Evolutionary conservation across 1,284 basidiomycete species (phyloP).

Genomic region (Tilletia horrida): DNA sequence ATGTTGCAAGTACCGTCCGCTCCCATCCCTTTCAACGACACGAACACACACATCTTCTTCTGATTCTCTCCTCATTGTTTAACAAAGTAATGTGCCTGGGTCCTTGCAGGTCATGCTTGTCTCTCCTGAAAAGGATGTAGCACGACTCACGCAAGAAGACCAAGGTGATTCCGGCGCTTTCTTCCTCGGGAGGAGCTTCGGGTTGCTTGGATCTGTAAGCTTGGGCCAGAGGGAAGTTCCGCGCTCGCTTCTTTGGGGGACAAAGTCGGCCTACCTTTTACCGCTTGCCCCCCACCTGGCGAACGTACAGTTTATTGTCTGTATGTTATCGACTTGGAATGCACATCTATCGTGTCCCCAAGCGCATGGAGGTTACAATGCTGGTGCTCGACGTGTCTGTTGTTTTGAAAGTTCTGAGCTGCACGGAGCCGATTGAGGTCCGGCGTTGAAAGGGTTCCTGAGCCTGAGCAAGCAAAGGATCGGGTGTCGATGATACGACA

Average conservation of each 20-base stretch:
- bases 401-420: too few relatives aligned
- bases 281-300: constrained; percentile 12
- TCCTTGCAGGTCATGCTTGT: too few relatives aligned
- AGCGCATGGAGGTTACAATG: too few relatives aligned
- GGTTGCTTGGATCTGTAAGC: background rate
- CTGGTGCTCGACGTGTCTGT: too few relatives aligned
- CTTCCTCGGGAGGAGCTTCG: background rate
- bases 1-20: too few relatives aligned
- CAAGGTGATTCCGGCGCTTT: background rate
- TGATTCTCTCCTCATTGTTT: background rate
- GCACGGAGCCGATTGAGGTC: too few relatives aligned
- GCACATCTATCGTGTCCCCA: too few relatives aligned
- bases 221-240: background rate
- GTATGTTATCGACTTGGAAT: background rate
- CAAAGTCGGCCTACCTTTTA: background rate
- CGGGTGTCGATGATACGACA: too few relatives aligned
- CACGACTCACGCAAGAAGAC: background rate
- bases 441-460: too few relatives aligned
- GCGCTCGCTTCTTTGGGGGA: constrained; percentile 9
- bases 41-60: too few relatives aligned
- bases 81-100: background rate
- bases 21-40: too few relatives aligned
- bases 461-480: too few relatives aligned
- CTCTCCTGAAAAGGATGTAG: constrained; percentile 1
- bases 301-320: constrained; percentile 1